These are phyloP conservation scores for Pulveroboletus ravenelii DNA, from an alignment of 768 basidiomycete species.

Conservation along the genomic window DNA sequence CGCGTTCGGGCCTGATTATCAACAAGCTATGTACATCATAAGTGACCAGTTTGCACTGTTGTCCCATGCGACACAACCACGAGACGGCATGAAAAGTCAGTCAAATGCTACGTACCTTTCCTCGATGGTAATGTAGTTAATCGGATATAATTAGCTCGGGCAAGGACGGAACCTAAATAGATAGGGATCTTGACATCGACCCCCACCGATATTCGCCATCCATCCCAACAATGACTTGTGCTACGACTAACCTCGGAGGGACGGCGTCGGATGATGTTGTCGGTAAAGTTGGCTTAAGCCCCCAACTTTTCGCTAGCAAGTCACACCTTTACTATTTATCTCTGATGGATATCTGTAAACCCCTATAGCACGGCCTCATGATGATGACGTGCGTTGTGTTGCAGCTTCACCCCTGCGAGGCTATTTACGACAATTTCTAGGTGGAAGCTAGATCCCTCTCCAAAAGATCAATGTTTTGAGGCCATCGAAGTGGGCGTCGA, in stretches of 20 bases:
- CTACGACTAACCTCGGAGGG: conserved; percentile 35
- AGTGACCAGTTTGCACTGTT: too few species aligned
- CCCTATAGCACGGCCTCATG: neutral
- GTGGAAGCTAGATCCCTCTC: conserved; percentile 42
- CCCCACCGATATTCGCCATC: too few species aligned
- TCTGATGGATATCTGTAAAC: neutral
- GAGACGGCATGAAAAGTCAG: too few species aligned
- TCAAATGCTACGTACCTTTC: too few species aligned
- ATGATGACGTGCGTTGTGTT: neutral
- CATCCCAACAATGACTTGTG: conserved; percentile 23
- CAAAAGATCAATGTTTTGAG: conserved; percentile 60
- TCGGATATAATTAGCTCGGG: too few species aligned
- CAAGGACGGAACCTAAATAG: too few species aligned
- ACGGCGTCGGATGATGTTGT: conserved; percentile 27
- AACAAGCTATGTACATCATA: too few species aligned
- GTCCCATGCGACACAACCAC: too few species aligned
- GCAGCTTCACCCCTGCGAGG: neutral
- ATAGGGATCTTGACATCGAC: too few species aligned
- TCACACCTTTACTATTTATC: neutral
- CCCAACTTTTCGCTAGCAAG: neutral
- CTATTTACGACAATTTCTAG: conserved; percentile 8
- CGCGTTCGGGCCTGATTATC: too few species aligned
- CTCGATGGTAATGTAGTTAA: too few species aligned
- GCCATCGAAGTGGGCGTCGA: conserved; percentile 53
- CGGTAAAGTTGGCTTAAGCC: conserved; percentile 35